phyloP scores from a whole-genome alignment of 192 early-diverging fungal species.

The Coemansia guatemalensis region DNA sequence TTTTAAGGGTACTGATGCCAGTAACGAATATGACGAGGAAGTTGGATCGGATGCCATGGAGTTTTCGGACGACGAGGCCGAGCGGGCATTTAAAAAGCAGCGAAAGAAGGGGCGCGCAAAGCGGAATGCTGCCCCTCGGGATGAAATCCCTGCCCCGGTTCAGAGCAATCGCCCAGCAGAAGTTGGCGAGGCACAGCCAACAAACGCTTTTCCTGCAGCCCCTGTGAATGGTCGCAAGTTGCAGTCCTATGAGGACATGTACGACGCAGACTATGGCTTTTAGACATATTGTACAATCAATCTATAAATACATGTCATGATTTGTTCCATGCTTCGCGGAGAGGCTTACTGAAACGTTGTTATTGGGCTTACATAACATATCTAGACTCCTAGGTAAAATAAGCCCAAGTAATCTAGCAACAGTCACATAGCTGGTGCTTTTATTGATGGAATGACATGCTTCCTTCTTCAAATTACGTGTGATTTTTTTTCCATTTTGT shows the following conservation, averaged over 20 bases:
- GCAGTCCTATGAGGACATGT: slow-evolving; percentile 46
- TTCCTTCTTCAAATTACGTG: too few species aligned
- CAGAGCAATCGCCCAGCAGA: too few species aligned
- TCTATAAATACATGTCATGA: too few species aligned
- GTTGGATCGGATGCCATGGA: slow-evolving; percentile 77
- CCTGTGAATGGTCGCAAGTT: slow-evolving; percentile 28
- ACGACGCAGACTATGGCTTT: slow-evolving; percentile 41
- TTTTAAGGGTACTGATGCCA: slow-evolving; percentile 86
- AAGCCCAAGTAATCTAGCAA: too few species aligned
- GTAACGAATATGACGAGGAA: slow-evolving; percentile 93
- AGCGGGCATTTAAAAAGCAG: slow-evolving; percentile 61
- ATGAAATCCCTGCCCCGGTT: background rate
- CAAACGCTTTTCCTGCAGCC: background rate
- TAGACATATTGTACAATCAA: slow-evolving; percentile 7
- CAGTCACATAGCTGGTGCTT: too few species aligned
- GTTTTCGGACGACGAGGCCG: slow-evolving; percentile 95
- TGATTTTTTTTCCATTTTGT: too few species aligned
- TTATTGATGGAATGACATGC: too few species aligned
- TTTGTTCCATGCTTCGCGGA: too few species aligned
- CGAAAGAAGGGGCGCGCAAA: slow-evolving; percentile 45
- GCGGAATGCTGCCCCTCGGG: slow-evolving; percentile 10
- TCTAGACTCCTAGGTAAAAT: too few species aligned
- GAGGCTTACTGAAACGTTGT: too few species aligned
- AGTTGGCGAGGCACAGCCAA: background rate
- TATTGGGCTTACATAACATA: too few species aligned